Evolutionary conservation across 345 rosid species (phyloP), one percentile per base, ranked within the genome.

Genomic region (Eucalyptus regnans): DNA sequence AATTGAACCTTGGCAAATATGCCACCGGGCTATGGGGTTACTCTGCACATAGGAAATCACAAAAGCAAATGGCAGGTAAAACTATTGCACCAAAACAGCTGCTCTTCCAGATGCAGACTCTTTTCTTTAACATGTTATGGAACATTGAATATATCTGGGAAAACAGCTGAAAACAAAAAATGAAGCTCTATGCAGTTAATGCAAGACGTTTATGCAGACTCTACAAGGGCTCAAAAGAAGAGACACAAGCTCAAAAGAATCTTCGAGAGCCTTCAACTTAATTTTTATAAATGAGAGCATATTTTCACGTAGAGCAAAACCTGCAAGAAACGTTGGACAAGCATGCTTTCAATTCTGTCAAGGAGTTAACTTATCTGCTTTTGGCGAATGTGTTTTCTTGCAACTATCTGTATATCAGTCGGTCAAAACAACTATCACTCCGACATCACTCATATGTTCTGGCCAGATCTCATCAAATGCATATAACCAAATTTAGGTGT

Each of bases 1-100:
- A 62, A 98, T 94, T 91, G 99, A 92, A 91, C 99, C 97, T 92
- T 94, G 99, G 92, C 99, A 95, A 86, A 96, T 94, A 94, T 97
- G 99, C 99, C 99, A 98, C 92, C 99, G 96, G 23, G 99, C 97
- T 87, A 97, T 90, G 52, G 99, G 99, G 90, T 98, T 97, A 90
- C 99, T 96, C 99, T 98, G 96, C 95, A 95, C 60, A 90, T 31
- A 18, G 71, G n/a, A n/a, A 68, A 83, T 31, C 23, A 31, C 93
- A 86, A 66, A 90, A 87, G 43, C 43, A 79, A 89, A 66, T 46
- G 43, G 87, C 86, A 27, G 68, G 33, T 50, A 56, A 81, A 89
- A 86, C 68, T 12, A 46, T 12, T 7, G 68, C 64, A 87, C 58
- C 48, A 33, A 86, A 86, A 52, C 29, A 86, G 56, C 25, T 11